These are phyloP conservation scores for Penicillium sp. DNA, from an alignment of 2,329 filamentous ascomycete genomes.

Conservation along the genomic window DNA sequence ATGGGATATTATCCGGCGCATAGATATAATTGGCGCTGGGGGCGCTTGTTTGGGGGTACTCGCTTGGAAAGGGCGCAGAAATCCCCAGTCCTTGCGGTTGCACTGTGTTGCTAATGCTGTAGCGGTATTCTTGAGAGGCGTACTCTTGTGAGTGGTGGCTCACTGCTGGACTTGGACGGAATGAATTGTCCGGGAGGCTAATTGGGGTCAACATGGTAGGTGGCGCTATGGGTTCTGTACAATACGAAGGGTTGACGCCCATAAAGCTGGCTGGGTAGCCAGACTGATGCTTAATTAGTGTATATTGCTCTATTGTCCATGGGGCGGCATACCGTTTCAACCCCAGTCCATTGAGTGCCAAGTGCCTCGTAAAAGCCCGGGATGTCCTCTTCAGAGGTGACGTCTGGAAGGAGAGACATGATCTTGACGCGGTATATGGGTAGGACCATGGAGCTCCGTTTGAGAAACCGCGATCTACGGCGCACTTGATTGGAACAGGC, in stretches of 20 bases:
- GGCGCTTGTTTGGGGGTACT: constrained; percentile 27
- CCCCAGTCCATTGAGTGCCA: constrained; percentile 26
- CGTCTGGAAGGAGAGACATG: constrained; percentile 29
- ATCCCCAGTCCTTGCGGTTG: constrained; percentile 38
- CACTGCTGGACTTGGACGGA: constrained; percentile 34
- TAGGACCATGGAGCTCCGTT: constrained; percentile 26
- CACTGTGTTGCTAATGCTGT: constrained; percentile 28
- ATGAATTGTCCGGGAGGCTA: constrained; percentile 37
- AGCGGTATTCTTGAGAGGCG: constrained; percentile 30
- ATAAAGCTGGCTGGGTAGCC: constrained; percentile 21
- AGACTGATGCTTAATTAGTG: constrained; percentile 7
- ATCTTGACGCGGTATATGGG: constrained; percentile 13
- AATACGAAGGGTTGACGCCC: constrained; percentile 31
- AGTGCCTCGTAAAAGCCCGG: constrained; percentile 28
- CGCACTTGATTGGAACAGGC: constrained; percentile 18
- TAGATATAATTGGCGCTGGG: constrained; percentile 26
- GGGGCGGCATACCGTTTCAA: constrained; percentile 29
- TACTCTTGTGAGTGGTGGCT: constrained; percentile 34
- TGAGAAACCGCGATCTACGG: constrained; percentile 3
- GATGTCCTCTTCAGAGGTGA: constrained; percentile 26
- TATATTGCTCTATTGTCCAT: not conserved
- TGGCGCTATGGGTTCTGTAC: constrained; percentile 28
- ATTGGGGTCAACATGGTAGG: constrained; percentile 36
- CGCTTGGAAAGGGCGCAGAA: constrained; percentile 30
- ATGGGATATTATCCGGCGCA: constrained; percentile 19